Conservation (phyloP, 2,329 filamentous ascomycete genomes). For the Xylaria sp. region DNA sequence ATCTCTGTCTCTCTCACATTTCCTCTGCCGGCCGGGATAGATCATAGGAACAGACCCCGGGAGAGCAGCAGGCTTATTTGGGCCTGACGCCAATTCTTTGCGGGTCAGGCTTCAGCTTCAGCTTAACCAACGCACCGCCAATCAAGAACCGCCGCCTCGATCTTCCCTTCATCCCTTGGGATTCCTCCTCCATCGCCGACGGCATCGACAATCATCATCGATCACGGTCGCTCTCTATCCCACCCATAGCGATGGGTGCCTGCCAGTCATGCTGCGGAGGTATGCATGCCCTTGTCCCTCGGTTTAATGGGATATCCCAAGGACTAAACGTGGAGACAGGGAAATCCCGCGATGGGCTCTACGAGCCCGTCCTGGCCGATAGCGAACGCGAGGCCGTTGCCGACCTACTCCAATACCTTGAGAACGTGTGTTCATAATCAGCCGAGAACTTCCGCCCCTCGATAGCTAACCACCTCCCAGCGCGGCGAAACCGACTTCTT, state of each 20-base stretch:
- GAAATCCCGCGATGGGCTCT: slow-evolving; percentile 78
- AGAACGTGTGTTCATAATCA: slow-evolving; percentile 70
- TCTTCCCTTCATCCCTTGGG: slow-evolving; percentile 1
- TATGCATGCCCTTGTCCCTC: slow-evolving; percentile 23
- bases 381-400: slow-evolving; percentile 96
- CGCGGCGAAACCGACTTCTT: slow-evolving; percentile 98
- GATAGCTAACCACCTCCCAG: slow-evolving; percentile 53
- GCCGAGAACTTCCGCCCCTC: neutral
- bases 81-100: slow-evolving; percentile 13
- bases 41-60: slow-evolving; percentile 25
- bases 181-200: slow-evolving; percentile 5
- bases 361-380: slow-evolving; percentile 88
- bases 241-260: slow-evolving; percentile 37
- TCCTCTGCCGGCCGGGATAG: slow-evolving; percentile 22
- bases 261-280: slow-evolving; percentile 43
- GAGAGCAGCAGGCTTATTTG: slow-evolving; percentile 23
- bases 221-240: slow-evolving; percentile 14
- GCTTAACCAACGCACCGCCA: neutral
- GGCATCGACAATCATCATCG: slow-evolving; percentile 20
- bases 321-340: slow-evolving; percentile 51
- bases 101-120: neutral
- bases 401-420: slow-evolving; percentile 91
- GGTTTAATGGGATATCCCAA: slow-evolving; percentile 8
- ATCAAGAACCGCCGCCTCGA: neutral
- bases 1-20: slow-evolving; percentile 20